Base-by-base conservation (phyloP, 169 alveolate species). In the Besnoitia besnoiti region DNA sequence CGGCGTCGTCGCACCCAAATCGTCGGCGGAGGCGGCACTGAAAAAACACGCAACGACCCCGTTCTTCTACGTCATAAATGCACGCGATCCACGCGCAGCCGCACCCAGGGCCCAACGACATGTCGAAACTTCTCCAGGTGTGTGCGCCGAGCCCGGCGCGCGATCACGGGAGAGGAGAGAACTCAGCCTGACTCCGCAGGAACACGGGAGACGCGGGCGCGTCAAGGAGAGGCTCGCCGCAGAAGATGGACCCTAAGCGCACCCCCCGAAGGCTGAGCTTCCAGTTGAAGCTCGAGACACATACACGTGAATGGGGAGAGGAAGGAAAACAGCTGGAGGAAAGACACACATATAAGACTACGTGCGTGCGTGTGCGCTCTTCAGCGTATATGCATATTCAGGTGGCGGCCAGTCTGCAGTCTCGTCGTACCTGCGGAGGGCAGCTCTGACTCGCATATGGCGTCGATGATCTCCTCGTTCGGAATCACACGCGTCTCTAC, bases 401-500 rank as follows among this genome's bases (percentile, higher is more conserved):
- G 62, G 62, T 50, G 62, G 30, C 10, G 30, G 62, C 62, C 62
- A 14, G 10, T 50, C 10, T 50, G 62, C 47, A n/a, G 30, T 5
- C 24, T 19, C 50, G n/a, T 77, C 49, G 35, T 77, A 77, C 87
- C 87, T 42, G 87, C 87, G 19, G 87, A 77, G 40, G 87, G 87
- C n/a, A 77, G 50, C 40, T 77, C 49, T 1, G 87, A 37, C 87
- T 84, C 90, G 47, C 90, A 84, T 8, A 84, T 21, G 42, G 75
- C 77, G 42, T 84, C 75, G 75, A 49, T 33, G 42, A 50, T 84
- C 30, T 44, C 75, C 19, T 49, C 76, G 37, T 46, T 50, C 21
- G 90, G 90, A 12, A 84, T n/a, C 24, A 84, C 62, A 40, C 90
- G 67, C 76, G 90, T 39, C 49, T 84, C 77, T 14, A 84, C 67